phyloP scores from a whole-genome alignment of 495 filamentous ascomycete species.

The Hypoxylon perforatum region DNA sequence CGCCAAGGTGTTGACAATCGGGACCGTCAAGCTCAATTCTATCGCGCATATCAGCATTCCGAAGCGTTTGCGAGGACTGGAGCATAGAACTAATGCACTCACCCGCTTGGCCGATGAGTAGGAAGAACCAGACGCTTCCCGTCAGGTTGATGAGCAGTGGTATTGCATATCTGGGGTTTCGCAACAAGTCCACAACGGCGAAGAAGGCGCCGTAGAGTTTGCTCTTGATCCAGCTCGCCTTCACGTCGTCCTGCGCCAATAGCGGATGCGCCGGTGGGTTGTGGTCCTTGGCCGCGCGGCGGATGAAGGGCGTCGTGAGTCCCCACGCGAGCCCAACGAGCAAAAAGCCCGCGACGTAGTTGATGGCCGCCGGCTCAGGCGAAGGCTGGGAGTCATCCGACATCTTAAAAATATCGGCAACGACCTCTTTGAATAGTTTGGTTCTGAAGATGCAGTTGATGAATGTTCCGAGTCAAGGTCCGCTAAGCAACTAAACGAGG shows the following conservation, averaged over 20 bases:
- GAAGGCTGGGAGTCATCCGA: slow-evolving; percentile 35
- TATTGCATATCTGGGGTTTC: slow-evolving; percentile 83
- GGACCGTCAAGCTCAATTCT: slow-evolving; percentile 94
- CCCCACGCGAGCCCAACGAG: slow-evolving; percentile 92
- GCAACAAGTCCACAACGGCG: slow-evolving; percentile 80
- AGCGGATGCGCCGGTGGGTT: slow-evolving; percentile 63
- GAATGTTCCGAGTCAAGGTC: slow-evolving; percentile 2
- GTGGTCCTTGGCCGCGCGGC: slow-evolving; percentile 70
- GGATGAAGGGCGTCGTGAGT: slow-evolving; percentile 78
- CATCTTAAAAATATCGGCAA: slow-evolving; percentile 19
- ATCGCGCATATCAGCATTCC: slow-evolving; percentile 10
- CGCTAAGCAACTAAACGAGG: neutral
- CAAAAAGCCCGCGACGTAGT: slow-evolving; percentile 87
- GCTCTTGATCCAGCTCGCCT: slow-evolving; percentile 62
- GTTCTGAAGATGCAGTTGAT: slow-evolving; percentile 34
- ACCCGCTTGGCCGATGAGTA: slow-evolving; percentile 93
- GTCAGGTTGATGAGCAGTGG: slow-evolving; percentile 91
- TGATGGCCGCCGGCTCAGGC: slow-evolving; percentile 70
- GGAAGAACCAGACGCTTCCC: slow-evolving; percentile 96
- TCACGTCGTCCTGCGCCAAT: slow-evolving; percentile 52
- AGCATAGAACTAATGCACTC: slow-evolving; percentile 45
- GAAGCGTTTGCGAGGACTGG: neutral
- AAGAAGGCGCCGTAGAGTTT: slow-evolving; percentile 70
- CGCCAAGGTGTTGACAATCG: slow-evolving; percentile 91
- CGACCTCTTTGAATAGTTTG: slow-evolving; percentile 4